Evolutionary conservation across 108 stramenopile species (phyloP), one percentile per base, ranked within the genome.

Genomic region (Phaeodactylum tricornutum): DNA sequence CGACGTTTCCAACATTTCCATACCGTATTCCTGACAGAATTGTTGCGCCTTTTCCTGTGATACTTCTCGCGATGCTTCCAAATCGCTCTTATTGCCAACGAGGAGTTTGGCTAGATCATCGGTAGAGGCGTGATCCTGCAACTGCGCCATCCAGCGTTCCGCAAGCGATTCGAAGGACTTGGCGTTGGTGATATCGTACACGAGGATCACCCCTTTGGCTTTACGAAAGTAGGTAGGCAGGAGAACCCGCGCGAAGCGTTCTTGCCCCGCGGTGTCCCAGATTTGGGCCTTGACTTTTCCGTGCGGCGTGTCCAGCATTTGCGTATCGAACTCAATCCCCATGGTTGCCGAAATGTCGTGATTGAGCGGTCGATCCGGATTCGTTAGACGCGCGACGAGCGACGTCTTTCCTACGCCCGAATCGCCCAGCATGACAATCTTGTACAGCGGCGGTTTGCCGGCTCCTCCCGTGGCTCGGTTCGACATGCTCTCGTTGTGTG

Each of bases 291-390:
- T 93, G 52, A 93, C 92, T 47, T 85, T 86, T 9, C 92, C 92
- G 28, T 84, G 82, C 26, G 67, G 66, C 9, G 92, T 93, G 57
- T 93, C 84, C 4, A 93, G 70, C 83, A 93, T 82, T 66, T 92
- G 91, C 16, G 92, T 93, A 66, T 93, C 92, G 61, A 93, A 93
- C 55, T 93, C 92, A 56, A 93, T 93, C 7, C 92, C 92, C 92
- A 93, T 93, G 26, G 92, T 93, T 45, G 92, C 92, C 7, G 79
- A 78, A 54, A 93, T 86, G 55, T 87, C 82, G 66, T 88, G 86
- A 50, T 88, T 88, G 25, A 93, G 68, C 0, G 87, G 87, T 27
- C 77, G 63, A 54, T 87, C 78, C 9, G 92, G 92, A 40, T 88
- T 88, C 8, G 84, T 86, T 28, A 93, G 49, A 27, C 87, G 79